Evolutionary conservation across 129 eudicot species (phyloP), one percentile per base, ranked within the genome.

Genomic region (Centrapalus pauciflorus): DNA sequence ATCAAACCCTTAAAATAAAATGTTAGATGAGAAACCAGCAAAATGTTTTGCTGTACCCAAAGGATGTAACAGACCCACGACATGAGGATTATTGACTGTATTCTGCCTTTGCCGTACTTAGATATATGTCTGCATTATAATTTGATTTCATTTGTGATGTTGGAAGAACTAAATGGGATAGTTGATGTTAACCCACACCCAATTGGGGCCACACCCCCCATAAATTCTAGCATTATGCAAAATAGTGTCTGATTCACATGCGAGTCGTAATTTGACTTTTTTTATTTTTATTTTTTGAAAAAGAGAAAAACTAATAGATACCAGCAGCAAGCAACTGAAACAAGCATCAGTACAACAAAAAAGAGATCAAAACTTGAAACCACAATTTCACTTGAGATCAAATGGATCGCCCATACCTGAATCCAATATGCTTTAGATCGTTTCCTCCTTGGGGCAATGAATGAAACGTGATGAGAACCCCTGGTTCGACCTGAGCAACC

Each of bases 401-500:
- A 56, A 56, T 14, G 30, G n/a, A 12, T 48, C 16, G 41, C 33
- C 58, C n/a, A 58, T 79, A 90, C 97, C 95, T 90, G 82, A 90
- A 90, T 23, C 95, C 87, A 70, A 90, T 90, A 57, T 95, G 82
- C 60, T 84, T 90, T 45, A 90, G 78, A 71, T 87, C 87, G 38
- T 90, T 90, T 21, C 90, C 95, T 56, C 89, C 89, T 14, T 81
- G 75, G 19, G 90, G 85, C 60, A 90, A 74, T 1, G 95, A 84
- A 64, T 87, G 79, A 41, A 90, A 90, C 1, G 97, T 90, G 54
- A 90, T 90, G n/a, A 87, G 65, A 57, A 90, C 95, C 9, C 97
- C 95, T 11, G 97, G 97, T 76, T 90, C 97, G 17, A 90, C 95
- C 73, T 90, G 97, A 62, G 95, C 97, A 64, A 86, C 90, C 97